Evolutionary conservation across 2,329 filamentous ascomycete species (phyloP).

Genomic region (Penicillium glabrum): DNA sequence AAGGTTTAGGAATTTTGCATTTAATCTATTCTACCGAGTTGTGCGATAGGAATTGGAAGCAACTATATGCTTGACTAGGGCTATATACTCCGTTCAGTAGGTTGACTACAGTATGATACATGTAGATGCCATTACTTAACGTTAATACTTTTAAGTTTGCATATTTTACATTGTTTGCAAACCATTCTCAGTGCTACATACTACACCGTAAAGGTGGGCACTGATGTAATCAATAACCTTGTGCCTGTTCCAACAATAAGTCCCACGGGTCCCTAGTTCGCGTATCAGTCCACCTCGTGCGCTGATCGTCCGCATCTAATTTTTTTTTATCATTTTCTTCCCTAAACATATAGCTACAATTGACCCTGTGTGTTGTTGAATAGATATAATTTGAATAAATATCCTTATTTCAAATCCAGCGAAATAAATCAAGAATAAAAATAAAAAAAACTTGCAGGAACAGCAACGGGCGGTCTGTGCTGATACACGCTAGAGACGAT

Average conservation of each 20-base stretch:
- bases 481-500: constrained; percentile 23
- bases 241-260: not conserved
- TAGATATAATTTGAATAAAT: not conserved
- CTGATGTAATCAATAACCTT: not conserved
- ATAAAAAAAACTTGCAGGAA: not conserved
- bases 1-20: not conserved
- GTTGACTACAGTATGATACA: no score
- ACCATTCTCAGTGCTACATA: not conserved
- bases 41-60: not conserved
- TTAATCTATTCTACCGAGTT: not conserved
- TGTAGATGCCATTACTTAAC: no score
- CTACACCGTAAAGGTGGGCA: not conserved
- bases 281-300: constrained; percentile 7
- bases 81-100: no score
- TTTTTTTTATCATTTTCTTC: not conserved
- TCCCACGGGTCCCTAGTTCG: not conserved
- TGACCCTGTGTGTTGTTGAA: not conserved
- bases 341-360: not conserved
- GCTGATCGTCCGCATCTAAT: constrained; percentile 2
- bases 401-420: not conserved
- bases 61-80: not conserved
- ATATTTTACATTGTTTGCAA: no score
- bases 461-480: constrained; percentile 19
- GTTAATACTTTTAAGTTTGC: no score
- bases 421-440: not conserved